Evolutionary conservation across 2,329 filamentous ascomycete species (phyloP), one percentile per base, ranked within the genome.

Genomic region (Aspergillus proliferans): DNA sequence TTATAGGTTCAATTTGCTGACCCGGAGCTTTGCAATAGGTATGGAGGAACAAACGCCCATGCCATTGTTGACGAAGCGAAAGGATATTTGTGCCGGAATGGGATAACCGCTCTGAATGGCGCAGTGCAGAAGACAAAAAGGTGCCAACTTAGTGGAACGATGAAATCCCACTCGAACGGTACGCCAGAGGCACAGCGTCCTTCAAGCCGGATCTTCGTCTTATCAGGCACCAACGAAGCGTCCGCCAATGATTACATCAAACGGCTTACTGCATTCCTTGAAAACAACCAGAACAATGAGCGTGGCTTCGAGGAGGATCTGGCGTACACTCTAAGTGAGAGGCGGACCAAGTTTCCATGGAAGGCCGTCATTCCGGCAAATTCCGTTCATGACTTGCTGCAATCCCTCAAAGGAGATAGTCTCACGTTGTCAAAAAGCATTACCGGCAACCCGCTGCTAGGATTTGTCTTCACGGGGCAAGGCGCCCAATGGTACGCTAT

Each of bases 401-500:
- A 33, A 8, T 7, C 30, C 9, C 5, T 39, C 8, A 7, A 18
- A 19, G 24, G 34, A 24, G 22, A 45, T n/a, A 36, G 19, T 14
- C 28, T 2, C n/a, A 28, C 14, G 14, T 5, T 5, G 40, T 34
- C 6, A 15, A 46, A 51, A 24, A 41, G 36, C 18, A 18, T 8
- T n/a, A 8, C 28, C 14, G 21, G 33, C 2, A 4, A 43, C 1
- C 46, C 49, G 4, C 43, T n/a, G 2, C 22, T 60, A 3, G 52
- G 46, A 8, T 56, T 58, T 34, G 48, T 58, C 1, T 60, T 58
- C 30, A 60, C 56, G 9, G 47, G 51, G 22, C 48, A 52, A 47
- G 59, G 59, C 0, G 57, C 59, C 1, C 59, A 61, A 22, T 61
- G 58, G 58, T 38, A 54, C 2, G 28, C 47, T n/a, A 61, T 60